A percentile compares a stretch with the other conserved stretches of the same genome.
phyloP scores from a whole-genome alignment of 1,284 basidiomycete species.

The Singerocomus inundabilis region DNA sequence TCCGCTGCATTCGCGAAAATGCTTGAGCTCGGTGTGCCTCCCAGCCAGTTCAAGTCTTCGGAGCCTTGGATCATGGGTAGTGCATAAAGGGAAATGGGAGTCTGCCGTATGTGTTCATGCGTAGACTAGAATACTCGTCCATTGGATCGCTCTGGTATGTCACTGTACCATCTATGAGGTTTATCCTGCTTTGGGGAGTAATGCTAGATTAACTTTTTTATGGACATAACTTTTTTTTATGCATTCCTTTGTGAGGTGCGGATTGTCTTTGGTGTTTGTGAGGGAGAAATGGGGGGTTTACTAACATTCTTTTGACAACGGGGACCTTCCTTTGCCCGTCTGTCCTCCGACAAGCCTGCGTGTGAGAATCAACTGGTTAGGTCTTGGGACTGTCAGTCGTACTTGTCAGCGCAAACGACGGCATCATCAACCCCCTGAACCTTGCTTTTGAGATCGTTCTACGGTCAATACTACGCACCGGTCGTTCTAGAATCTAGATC shows the following conservation, averaged over 20 bases:
- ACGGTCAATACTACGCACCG: no score
- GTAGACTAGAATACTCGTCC: background rate
- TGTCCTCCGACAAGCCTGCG: no score
- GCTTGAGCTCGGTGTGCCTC: constrained; percentile 88
- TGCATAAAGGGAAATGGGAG: constrained; percentile 3
- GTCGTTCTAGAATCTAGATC: no score
- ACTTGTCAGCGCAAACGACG: no score
- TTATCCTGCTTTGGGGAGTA: background rate
- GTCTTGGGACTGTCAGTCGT: no score
- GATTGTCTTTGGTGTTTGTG: background rate
- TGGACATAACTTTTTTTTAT: background rate
- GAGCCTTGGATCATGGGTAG: constrained; percentile 77
- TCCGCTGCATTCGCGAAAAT: constrained; percentile 71
- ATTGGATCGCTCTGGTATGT: background rate
- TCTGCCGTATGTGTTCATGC: background rate
- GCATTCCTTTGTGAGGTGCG: background rate
- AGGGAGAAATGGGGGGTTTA: no score
- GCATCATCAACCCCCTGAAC: no score
- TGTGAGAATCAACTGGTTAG: no score
- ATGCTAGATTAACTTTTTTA: background rate
- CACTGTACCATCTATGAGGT: background rate
- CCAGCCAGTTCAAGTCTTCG: constrained; percentile 64
- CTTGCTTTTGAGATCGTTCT: no score
- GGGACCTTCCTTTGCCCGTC: no score
- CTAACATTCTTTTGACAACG: no score